phyloP scores from a whole-genome alignment of 2,329 filamentous ascomycete species.

The Graphilbum fragrans region DNA sequence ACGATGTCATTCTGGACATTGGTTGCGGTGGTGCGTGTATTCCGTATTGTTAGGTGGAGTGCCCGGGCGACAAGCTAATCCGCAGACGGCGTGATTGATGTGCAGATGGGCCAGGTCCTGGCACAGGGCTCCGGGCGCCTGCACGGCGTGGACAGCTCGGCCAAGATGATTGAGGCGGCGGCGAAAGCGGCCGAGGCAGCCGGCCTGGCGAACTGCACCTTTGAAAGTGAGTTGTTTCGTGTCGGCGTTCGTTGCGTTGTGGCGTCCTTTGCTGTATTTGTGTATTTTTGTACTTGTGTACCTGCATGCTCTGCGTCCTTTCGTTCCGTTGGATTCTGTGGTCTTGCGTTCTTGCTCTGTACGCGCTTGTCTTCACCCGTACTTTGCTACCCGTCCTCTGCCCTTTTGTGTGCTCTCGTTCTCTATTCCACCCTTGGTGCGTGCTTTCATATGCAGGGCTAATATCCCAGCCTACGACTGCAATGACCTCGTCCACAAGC shows the following conservation, averaged over 20 bases:
- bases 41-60: too few species aligned
- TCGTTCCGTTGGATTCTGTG: background rate
- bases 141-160: slow-evolving; percentile 46
- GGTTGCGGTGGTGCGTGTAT: slow-evolving; percentile 45
- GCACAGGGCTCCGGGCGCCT: slow-evolving; percentile 32
- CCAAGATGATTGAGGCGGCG: slow-evolving; percentile 44
- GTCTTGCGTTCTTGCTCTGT: background rate
- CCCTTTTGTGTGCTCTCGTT: background rate
- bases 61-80: background rate
- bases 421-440: background rate
- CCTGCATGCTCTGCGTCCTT: background rate
- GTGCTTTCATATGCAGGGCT: background rate
- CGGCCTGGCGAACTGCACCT: slow-evolving; percentile 23
- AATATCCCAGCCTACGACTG: slow-evolving; percentile 34
- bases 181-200: slow-evolving; percentile 24
- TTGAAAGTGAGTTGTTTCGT: slow-evolving; percentile 25
- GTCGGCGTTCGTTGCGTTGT: background rate
- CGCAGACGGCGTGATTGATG: slow-evolving; percentile 46
- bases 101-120: slow-evolving; percentile 36
- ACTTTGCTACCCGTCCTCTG: too few species aligned
- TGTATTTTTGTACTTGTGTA: too few species aligned
- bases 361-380: too few species aligned
- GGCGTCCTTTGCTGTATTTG: background rate
- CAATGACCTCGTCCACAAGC: slow-evolving; percentile 22
- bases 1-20: slow-evolving; percentile 48